Evolutionary conservation across 1,139 yeast genomes (phyloP).

Genomic region (Diutina neorugosa): DNA sequence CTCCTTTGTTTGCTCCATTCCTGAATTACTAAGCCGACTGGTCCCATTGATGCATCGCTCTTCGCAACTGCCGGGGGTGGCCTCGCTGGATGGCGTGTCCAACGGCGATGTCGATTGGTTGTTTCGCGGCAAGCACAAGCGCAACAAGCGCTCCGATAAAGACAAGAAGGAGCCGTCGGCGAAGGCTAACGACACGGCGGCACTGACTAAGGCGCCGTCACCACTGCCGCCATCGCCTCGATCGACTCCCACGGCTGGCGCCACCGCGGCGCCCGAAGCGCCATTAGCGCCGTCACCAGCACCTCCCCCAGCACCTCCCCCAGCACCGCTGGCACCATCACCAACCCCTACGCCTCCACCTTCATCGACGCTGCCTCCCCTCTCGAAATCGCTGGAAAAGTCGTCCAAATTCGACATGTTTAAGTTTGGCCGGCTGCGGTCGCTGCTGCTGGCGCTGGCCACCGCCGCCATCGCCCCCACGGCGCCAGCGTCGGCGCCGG

Average conservation of each 20-base stretch:
- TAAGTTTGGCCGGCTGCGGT: conserved; percentile 20
- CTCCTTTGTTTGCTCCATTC: too few species aligned
- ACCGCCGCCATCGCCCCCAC: conserved; percentile 38
- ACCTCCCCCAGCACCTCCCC: too few species aligned
- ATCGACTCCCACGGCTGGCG: background rate
- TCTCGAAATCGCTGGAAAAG: conserved; percentile 6
- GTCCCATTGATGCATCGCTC: background rate
- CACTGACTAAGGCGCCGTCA: conserved; percentile 7
- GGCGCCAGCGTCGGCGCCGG: conserved; percentile 4
- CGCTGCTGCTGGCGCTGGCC: conserved; percentile 78
- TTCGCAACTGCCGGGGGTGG: background rate
- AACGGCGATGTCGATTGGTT: conserved; percentile 73
- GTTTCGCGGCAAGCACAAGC: conserved; percentile 43
- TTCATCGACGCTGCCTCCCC: background rate
- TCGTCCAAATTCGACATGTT: conserved; percentile 15
- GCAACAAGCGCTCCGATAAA: background rate
- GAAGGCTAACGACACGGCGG: conserved; percentile 9
- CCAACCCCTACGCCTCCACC: background rate
- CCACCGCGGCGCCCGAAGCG: background rate
- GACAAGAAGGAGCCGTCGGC: conserved; percentile 30
- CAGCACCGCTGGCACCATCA: background rate
- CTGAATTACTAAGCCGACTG: too few species aligned
- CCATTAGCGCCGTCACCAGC: background rate
- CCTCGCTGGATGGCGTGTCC: conserved; percentile 34
- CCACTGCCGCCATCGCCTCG: conserved; percentile 5